Percentiles rank a stretch among this genome's conserved stretches.
phyloP scores from a whole-genome alignment of 345 rosid species.

The Populus pruinosa region DNA sequence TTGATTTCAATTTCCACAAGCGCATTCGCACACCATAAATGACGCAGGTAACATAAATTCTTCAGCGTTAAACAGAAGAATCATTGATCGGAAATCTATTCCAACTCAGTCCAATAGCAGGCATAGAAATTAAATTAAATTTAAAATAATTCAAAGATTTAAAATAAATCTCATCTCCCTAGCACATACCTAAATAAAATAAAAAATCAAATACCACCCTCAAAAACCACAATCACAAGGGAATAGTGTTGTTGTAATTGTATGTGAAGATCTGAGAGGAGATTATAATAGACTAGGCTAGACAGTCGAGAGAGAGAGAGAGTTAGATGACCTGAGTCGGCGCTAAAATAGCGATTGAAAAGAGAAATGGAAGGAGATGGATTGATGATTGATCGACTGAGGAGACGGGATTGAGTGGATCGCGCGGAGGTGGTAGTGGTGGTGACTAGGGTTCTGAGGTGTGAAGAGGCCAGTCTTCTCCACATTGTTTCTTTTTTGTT shows the following conservation, averaged over 20 bases:
- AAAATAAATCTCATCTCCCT: not conserved
- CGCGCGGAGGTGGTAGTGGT: conserved; percentile 17
- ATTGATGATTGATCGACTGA: conserved; percentile 22
- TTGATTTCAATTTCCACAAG: not conserved
- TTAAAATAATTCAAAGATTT: not conserved
- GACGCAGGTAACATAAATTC: not conserved
- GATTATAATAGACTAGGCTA: not conserved
- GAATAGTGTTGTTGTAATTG: not conserved
- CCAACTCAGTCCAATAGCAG: not conserved
- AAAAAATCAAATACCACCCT: not conserved
- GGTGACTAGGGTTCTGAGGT: conserved; percentile 69
- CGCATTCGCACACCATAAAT: not conserved
- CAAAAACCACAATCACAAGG: not conserved
- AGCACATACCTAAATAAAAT: not conserved
- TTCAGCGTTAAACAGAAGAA: not conserved
- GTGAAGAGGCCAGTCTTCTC: conserved; percentile 64
- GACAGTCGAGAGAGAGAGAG: not conserved
- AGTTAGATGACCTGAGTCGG: conserved; percentile 42
- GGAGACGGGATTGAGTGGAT: conserved; percentile 21
- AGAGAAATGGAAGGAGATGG: conserved; percentile 33
- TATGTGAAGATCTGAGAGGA: not conserved
- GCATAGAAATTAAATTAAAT: not conserved
- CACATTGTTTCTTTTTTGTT: conserved; percentile 49
- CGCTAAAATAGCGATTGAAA: conserved; percentile 43
- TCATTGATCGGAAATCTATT: not conserved